A percentile compares a stretch with the other conserved stretches of the same genome.
Evolutionary conservation across 73 alveolate species (phyloP).

Genomic region (Paramecium sexaurelia): DNA sequence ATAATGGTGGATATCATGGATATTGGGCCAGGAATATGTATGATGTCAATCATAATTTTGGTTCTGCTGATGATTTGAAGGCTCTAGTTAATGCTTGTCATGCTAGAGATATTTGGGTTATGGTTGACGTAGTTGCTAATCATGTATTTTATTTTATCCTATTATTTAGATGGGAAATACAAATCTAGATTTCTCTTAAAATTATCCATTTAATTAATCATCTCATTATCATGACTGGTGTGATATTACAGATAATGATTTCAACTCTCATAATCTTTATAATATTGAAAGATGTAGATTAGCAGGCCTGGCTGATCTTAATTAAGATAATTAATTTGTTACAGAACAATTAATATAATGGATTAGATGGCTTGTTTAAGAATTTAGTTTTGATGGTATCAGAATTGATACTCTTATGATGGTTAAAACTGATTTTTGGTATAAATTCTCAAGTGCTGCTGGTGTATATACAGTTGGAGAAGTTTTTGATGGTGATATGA

Average conservation of each 20-base stretch:
- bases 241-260: constrained; percentile 71
- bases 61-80: constrained; percentile 83
- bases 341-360: constrained; percentile 80
- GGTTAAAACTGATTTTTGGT: constrained; percentile 92
- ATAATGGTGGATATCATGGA: constrained; percentile 93
- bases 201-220: constrained; percentile 92
- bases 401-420: constrained; percentile 92
- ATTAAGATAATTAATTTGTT: constrained; percentile 86
- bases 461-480: constrained; percentile 92
- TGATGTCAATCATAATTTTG: constrained; percentile 88
- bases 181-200: constrained; percentile 74
- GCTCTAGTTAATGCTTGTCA: constrained; percentile 88
- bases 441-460: constrained; percentile 80
- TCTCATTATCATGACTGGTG: constrained; percentile 90
- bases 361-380: constrained; percentile 81
- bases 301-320: constrained; percentile 94
- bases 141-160: constrained; percentile 75
- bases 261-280: constrained; percentile 65
- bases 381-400: constrained; percentile 94
- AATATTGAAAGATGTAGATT: constrained; percentile 91
- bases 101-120: constrained; percentile 90
- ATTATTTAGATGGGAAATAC: constrained; percentile 67
- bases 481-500: constrained; percentile 75
- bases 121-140: constrained; percentile 97
- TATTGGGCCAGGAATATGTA: constrained; percentile 90